Evolutionary conservation across 768 basidiomycete species (phyloP), one percentile per base, ranked within the genome.

Genomic region (Rickenella mellea): DNA sequence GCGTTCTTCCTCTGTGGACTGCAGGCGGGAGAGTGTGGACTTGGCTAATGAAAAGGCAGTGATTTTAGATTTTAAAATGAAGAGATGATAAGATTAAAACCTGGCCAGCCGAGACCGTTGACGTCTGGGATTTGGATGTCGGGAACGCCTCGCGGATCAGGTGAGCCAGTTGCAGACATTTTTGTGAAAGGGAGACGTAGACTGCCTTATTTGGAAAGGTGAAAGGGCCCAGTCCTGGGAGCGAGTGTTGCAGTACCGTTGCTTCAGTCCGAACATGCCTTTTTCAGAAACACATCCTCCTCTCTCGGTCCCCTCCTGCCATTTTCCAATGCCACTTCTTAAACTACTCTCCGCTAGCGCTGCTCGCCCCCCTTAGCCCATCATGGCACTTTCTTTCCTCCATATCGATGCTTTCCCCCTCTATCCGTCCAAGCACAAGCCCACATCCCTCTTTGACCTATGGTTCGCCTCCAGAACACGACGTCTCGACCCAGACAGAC

Each of bases 41-140:
- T 94, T 96, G 45, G 92, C 93, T 92, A 54, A 48, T 42, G 50
- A 53, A 43, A 37, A 46, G 40, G 44, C 20, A 43, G 48, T 44
- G 42, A 8, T 35, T 9, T 25, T 26, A 48, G 32, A 17, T 31
- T 31, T 25, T 12, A 41, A 41, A 42, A 32, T 36, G 22, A 37
- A 38, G 44, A 27, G 48, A 41, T 38, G 39, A 44, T 40, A 36
- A 43, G 37, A 57, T 69, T 48, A 52, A n/a, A n/a, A 84, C 90
- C 90, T 60, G 92, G 92, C 91, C 92, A 94, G 6, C 91, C 92
- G 7, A 96, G 73, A 41, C 92, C 92, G 54, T 90, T 74, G 39
- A 74, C 62, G 61, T 68, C 68, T 35, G 67, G 62, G 36, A 70
- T 52, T 49, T 69, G 62, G 56, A 60, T 61, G 22, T 39, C 50